Evolutionary conservation across 148 eudicot species (phyloP).

Genomic region (Nepenthes gracilis): DNA sequence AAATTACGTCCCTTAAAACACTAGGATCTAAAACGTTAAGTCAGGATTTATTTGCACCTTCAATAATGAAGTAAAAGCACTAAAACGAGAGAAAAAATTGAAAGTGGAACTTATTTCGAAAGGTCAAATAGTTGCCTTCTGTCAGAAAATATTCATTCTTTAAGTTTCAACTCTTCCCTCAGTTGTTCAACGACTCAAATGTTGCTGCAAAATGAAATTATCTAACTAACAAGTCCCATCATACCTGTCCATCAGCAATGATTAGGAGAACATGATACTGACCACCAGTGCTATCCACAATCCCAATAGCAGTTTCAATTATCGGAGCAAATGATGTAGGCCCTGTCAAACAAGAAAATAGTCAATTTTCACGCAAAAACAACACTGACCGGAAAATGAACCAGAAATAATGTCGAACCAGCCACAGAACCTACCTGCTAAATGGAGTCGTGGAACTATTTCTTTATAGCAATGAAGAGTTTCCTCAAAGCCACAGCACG

Average conservation of each 20-base stretch:
- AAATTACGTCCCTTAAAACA: no score
- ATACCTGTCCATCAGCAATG: slow-evolving; percentile 39
- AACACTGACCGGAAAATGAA: background rate
- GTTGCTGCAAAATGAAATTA: background rate
- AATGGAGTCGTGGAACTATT: slow-evolving; percentile 18
- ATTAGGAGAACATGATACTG: slow-evolving; percentile 32
- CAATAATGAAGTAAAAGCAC: no score
- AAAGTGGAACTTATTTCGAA: no score
- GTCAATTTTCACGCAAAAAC: no score
- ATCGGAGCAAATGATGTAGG: slow-evolving; percentile 4
- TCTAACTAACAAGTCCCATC: background rate
- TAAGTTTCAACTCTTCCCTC: no score
- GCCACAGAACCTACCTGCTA: slow-evolving; percentile 15
- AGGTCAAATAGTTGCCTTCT: no score
- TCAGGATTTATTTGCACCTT: no score
- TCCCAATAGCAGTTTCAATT: slow-evolving; percentile 24
- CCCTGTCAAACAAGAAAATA: slow-evolving; percentile 5
- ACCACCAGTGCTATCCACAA: slow-evolving; percentile 24
- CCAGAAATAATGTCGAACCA: background rate
- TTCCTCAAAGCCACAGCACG: slow-evolving; percentile 28
- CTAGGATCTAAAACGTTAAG: no score
- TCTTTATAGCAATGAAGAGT: slow-evolving; percentile 26
- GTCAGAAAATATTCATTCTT: no score
- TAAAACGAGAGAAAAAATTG: no score
- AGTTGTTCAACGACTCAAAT: no score